A percentile compares a stretch with the other conserved stretches of the same genome.
phyloP scores from a whole-genome alignment of 805 yeast species.

The Torulaspora indica region DNA sequence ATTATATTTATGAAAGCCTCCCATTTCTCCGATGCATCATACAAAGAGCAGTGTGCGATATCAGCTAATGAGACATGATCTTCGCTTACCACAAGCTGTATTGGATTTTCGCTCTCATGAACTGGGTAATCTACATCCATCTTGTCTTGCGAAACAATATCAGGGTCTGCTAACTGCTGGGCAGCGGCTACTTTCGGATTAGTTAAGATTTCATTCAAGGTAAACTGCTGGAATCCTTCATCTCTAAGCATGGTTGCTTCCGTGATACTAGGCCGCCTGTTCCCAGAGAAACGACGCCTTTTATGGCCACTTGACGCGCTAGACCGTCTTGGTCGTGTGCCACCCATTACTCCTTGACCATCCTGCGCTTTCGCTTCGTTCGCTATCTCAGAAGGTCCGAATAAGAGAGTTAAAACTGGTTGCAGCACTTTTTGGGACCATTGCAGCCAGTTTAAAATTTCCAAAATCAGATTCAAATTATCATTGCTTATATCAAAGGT shows the following conservation, averaged over 20 bases:
- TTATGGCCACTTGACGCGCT: slow-evolving; percentile 11
- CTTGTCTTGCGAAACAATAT: neutral
- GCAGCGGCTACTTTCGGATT: slow-evolving; percentile 17
- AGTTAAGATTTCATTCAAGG: slow-evolving; percentile 33
- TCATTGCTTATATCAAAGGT: slow-evolving; percentile 33
- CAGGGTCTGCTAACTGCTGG: neutral
- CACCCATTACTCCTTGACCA: neutral
- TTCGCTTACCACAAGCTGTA: slow-evolving; percentile 28
- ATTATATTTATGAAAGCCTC: slow-evolving; percentile 18
- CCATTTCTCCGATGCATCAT: slow-evolving; percentile 26
- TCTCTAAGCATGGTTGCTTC: slow-evolving; percentile 34
- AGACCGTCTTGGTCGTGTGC: slow-evolving; percentile 14
- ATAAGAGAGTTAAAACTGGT: slow-evolving; percentile 9
- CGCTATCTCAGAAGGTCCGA: slow-evolving; percentile 1
- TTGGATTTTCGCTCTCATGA: slow-evolving; percentile 2
- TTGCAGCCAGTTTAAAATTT: slow-evolving; percentile 30
- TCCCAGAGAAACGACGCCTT: slow-evolving; percentile 31
- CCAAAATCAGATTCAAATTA: slow-evolving; percentile 26
- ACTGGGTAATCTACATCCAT: slow-evolving; percentile 19
- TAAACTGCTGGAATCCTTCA: slow-evolving; percentile 35
- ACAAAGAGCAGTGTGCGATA: slow-evolving; percentile 23
- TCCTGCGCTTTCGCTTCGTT: neutral
- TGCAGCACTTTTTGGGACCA: slow-evolving; percentile 28
- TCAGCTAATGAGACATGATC: slow-evolving; percentile 26
- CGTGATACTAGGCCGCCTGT: slow-evolving; percentile 30